These are phyloP conservation scores for Penicillium sp. DNA, from an alignment of 2,329 filamentous ascomycete species.

Conservation along the genomic window DNA sequence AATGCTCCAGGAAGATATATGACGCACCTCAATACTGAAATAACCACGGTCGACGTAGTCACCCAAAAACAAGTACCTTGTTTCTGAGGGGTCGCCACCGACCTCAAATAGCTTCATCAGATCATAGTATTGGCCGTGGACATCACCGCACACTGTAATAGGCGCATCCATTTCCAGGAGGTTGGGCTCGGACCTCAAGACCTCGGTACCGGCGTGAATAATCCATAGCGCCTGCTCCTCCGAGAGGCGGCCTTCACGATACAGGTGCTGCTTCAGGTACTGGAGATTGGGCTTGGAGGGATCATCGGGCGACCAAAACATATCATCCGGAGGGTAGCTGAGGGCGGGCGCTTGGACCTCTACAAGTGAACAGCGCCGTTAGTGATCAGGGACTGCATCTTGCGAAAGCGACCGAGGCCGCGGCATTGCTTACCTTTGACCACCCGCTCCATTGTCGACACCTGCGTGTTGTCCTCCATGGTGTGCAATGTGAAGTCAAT, in stretches of 20 bases:
- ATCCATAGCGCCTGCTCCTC: conserved; percentile 98
- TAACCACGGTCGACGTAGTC: conserved; percentile 98
- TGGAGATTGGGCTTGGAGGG: conserved; percentile 85
- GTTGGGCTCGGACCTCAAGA: conserved; percentile 89
- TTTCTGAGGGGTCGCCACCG: conserved; percentile 93
- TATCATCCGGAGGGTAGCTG: conserved; percentile 85
- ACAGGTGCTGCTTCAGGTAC: conserved; percentile 98
- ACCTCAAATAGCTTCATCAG: conserved; percentile 99
- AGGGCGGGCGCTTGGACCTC: conserved; percentile 98
- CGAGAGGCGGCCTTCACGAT: conserved; percentile 92
- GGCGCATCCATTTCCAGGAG: conserved; percentile 98
- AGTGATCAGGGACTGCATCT: conserved; percentile 10
- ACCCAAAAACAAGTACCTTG: conserved; percentile 92
- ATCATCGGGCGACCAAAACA: conserved; percentile 88
- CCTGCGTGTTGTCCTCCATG: conserved; percentile 95
- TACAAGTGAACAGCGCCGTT: conserved; percentile 42
- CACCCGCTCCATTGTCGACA: conserved; percentile 92
- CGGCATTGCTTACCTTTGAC: conserved; percentile 79
- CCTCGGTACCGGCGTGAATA: conserved; percentile 80
- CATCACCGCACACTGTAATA: conserved; percentile 97
- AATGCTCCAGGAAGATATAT: background rate
- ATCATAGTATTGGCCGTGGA: conserved; percentile 99
- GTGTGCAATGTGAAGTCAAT: conserved; percentile 98
- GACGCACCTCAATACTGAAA: conserved; percentile 85
- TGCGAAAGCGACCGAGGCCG: conserved; percentile 8